These are phyloP conservation scores for Micractinium conductrix DNA, from an alignment of 139 green algal genomes.

Conservation along the genomic window DNA sequence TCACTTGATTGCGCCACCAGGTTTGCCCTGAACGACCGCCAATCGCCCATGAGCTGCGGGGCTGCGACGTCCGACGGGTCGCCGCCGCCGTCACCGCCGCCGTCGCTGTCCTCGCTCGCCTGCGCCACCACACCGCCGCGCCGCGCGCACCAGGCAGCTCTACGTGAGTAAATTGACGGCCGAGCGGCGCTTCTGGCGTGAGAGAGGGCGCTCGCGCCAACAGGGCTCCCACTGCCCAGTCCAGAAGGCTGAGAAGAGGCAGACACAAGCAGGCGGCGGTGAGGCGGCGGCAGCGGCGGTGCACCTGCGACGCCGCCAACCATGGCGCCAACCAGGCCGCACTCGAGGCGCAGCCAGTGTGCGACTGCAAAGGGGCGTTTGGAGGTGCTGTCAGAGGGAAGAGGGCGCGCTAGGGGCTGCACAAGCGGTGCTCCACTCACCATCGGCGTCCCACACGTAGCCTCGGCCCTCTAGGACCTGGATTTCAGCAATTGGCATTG, in stretches of 20 bases:
- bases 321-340: slow-evolving; percentile 56
- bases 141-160: too few species aligned
- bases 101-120: neutral
- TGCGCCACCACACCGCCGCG: neutral
- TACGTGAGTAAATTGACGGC: too few species aligned
- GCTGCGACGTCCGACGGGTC: neutral
- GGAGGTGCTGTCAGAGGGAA: too few species aligned
- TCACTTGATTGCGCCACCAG: slow-evolving; percentile 1
- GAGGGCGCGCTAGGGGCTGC: neutral
- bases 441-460: slow-evolving; percentile 57
- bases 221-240: too few species aligned
- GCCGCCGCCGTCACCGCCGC: too few species aligned
- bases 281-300: neutral
- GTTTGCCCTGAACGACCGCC: neutral
- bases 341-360: slow-evolving; percentile 40
- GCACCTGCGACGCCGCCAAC: slow-evolving; percentile 56
- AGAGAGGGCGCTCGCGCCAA: too few species aligned
- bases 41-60: neutral
- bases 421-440: slow-evolving; percentile 10
- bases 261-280: neutral
- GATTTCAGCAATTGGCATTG: slow-evolving; percentile 1
- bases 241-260: too few species aligned
- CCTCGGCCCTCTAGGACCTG: slow-evolving; percentile 32
- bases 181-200: too few species aligned
- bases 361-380: slow-evolving; percentile 6